These are phyloP conservation scores for Friedmanniomyces simplex DNA, from an alignment of 495 filamentous ascomycete genomes.

Conservation along the genomic window DNA sequence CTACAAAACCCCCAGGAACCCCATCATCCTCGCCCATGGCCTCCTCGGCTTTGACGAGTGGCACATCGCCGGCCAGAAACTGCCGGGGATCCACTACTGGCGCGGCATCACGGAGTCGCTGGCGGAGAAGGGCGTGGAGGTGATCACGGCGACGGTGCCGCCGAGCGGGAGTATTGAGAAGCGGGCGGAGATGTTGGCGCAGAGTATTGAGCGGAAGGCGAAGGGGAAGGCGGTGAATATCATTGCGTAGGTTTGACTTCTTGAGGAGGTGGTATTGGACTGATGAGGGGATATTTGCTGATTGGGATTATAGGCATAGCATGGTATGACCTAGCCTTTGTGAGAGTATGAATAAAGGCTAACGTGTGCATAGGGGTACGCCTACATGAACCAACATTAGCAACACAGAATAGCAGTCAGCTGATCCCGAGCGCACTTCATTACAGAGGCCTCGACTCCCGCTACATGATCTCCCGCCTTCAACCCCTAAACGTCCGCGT, in stretches of 20 bases:
- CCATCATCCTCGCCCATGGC: slow-evolving; percentile 79
- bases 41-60: slow-evolving; percentile 85
- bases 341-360: neutral
- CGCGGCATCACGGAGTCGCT: slow-evolving; percentile 77
- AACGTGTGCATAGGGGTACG: slow-evolving; percentile 37
- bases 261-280: slow-evolving; percentile 22
- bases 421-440: slow-evolving; percentile 15
- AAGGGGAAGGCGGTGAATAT: slow-evolving; percentile 73
- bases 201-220: slow-evolving; percentile 55
- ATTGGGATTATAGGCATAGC: slow-evolving; percentile 45
- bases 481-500: slow-evolving; percentile 61
- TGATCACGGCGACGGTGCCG: slow-evolving; percentile 73
- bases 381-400: neutral
- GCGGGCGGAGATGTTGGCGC: slow-evolving; percentile 55
- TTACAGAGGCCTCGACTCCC: slow-evolving; percentile 77
- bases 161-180: slow-evolving; percentile 69
- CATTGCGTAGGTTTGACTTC: slow-evolving; percentile 53
- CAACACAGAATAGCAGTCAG: too few species aligned
- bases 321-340: slow-evolving; percentile 43
- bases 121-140: slow-evolving; percentile 57
- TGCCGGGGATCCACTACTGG: slow-evolving; percentile 85
- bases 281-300: slow-evolving; percentile 1
- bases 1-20: slow-evolving; percentile 51
- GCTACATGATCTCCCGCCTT: slow-evolving; percentile 83
- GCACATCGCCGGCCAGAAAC: slow-evolving; percentile 52